These are phyloP conservation scores for Eucalyptus victrix DNA, from an alignment of 345 rosid species.

Conservation along the genomic window DNA sequence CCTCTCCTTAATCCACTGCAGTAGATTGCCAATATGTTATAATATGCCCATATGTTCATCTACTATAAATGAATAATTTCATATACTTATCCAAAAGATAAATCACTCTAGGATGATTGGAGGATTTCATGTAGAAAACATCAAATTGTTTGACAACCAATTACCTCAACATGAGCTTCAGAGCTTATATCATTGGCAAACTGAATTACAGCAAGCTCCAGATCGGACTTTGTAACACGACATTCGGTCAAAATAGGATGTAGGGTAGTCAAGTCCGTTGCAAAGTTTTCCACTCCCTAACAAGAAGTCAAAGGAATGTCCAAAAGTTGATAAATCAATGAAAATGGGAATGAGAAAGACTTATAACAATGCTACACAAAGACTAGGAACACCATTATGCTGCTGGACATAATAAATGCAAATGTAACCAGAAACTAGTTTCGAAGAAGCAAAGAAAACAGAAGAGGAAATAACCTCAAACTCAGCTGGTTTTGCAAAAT, in stretches of 20 bases:
- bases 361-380: not conserved
- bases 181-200: constrained; percentile 97
- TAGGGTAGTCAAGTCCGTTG: constrained; percentile 52
- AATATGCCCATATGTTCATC: not conserved
- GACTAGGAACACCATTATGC: not conserved
- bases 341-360: not conserved
- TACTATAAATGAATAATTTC: not conserved
- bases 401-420: not conserved
- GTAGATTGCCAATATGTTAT: not conserved
- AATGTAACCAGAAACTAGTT: not conserved
- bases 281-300: constrained; percentile 66
- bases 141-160: not conserved
- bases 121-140: not conserved
- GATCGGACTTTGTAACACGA: constrained; percentile 68
- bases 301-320: not conserved
- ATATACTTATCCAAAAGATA: not conserved
- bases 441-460: not conserved
- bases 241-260: constrained; percentile 95
- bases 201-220: constrained; percentile 80
- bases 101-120: not conserved
- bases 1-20: not conserved
- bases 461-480: constrained; percentile 45
- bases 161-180: constrained; percentile 92
- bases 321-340: not conserved
- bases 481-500: constrained; percentile 70